phyloP scores from a whole-genome alignment of 169 alveolate species.

The Plasmodium blacklocki region DNA sequence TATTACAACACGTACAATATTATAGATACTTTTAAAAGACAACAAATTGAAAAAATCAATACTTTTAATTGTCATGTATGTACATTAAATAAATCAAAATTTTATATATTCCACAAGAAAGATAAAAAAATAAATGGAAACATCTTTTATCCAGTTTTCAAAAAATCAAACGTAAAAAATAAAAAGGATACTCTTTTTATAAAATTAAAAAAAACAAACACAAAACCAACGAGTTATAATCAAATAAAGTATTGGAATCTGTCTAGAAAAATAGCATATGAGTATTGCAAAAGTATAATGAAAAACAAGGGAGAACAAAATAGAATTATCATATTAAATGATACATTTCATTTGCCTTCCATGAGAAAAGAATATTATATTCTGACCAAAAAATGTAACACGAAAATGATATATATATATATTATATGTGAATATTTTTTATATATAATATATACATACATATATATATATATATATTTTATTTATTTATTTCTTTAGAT shows the following conservation, averaged over 20 bases:
- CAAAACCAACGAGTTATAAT: conserved; percentile 23
- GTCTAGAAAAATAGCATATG: conserved; percentile 60
- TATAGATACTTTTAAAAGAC: background rate
- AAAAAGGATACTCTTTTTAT: background rate
- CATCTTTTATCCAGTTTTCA: conserved; percentile 12
- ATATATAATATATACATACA: background rate
- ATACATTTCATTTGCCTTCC: conserved; percentile 71
- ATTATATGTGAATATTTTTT: background rate
- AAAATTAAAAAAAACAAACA: conserved; percentile 5
- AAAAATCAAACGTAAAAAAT: conserved; percentile 3
- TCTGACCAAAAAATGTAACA: conserved; percentile 40
- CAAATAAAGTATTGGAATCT: conserved; percentile 47
- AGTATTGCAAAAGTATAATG: conserved; percentile 28
- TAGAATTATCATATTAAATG: conserved; percentile 36
- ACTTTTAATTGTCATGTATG: background rate
- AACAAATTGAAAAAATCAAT: background rate
- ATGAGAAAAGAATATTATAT: conserved; percentile 61
- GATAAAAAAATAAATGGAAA: conserved; percentile 2
- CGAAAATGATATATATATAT: background rate
- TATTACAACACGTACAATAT: background rate
- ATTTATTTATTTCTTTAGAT: conserved; percentile 6
- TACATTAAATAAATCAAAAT: conserved; percentile 4
- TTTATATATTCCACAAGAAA: conserved; percentile 19
- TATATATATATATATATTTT: background rate
- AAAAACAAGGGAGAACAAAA: background rate